These are phyloP conservation scores for Hyphodiscus sp. DNA, from an alignment of 2,329 filamentous ascomycete genomes.

Conservation along the genomic window DNA sequence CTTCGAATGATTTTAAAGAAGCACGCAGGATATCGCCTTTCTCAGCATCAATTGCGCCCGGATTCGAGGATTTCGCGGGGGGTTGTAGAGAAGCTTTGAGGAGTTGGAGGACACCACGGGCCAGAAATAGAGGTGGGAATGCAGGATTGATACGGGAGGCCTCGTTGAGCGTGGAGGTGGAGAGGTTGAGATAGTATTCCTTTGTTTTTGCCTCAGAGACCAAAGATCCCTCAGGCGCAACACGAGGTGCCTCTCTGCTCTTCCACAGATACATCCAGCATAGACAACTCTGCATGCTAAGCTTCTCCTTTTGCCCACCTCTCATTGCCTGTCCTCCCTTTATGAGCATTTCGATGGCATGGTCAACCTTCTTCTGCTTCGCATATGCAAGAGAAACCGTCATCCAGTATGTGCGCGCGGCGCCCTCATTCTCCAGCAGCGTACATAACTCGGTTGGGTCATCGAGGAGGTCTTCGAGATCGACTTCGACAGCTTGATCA, in stretches of 20 bases:
- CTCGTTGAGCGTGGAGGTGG: constrained; percentile 89
- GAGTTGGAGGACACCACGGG: constrained; percentile 81
- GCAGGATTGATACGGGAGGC: constrained; percentile 90
- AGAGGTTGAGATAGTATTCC: constrained; percentile 83
- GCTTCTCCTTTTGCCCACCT: constrained; percentile 56
- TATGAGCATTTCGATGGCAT: constrained; percentile 66
- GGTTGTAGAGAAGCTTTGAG: constrained; percentile 79
- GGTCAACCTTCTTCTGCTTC: constrained; percentile 89
- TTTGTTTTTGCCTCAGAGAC: constrained; percentile 79
- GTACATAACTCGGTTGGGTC: constrained; percentile 94
- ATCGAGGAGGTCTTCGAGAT: constrained; percentile 83
- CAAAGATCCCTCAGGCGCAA: constrained; percentile 56
- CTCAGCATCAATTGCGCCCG: constrained; percentile 62
- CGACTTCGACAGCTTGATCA: constrained; percentile 76
- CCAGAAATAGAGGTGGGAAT: constrained; percentile 85
- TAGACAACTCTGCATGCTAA: constrained; percentile 59
- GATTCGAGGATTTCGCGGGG: constrained; percentile 60
- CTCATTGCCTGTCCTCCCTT: constrained; percentile 56
- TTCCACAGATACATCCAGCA: constrained; percentile 69
- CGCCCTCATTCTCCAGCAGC: constrained; percentile 88
- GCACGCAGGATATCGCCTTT: constrained; percentile 72
- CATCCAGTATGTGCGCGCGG: constrained; percentile 92
- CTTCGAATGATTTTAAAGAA: constrained; percentile 90
- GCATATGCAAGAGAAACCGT: constrained; percentile 95
- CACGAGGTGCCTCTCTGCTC: constrained; percentile 60